Base-by-base conservation (phyloP, 1,284 basidiomycete genomes). In the Waitea zeae region DNA sequence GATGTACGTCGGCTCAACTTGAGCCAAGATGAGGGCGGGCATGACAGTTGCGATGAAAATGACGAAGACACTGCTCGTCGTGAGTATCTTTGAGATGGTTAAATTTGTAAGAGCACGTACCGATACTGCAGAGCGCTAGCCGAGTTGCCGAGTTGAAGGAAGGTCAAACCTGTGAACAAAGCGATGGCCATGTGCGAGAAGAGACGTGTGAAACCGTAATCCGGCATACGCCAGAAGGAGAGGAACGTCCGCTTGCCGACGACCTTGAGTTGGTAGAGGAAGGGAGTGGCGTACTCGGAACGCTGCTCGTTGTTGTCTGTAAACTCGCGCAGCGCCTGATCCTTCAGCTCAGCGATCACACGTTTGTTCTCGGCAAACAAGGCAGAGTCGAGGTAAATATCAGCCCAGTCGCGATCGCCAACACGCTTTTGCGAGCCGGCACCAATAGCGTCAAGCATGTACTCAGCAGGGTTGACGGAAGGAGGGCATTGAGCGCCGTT, bases 151-250 rank as follows among this genome's bases (percentile, higher is more conserved):
- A 90, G 61, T 49, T 81, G 74, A 37, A 96, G 59, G 70, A 90
- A 90, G 11, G 84, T 82, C 35, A 96, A 60, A 19, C 79, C 79
- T 37, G 88, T 67, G 50, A 81, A 73, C 3, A 93, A 59, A 5
- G 82, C 78, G 41, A 92, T 79, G 48, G 79, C 70, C 5, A 64
- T 60, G 42, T 79, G 76, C 4, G 79, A 69, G 53, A 88, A 87
- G 30, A 90, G 60, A 34, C 88, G 72, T 31, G 76, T 88, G 60
- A 81, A 84, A 37, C 73, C 69, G 49, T 87, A 88, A 42, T 89
- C 73, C 0, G 82, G 74, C 12, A 74, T 84, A 38, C 89, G 64
- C 81, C 82, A 92, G 20, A 89, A 62, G 2, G 83, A 74, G 17
- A 64, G 50, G 49, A 78, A 76, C 49, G 89, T 88, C 34, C 90